These are phyloP conservation scores for Yamadazyma sp. DNA, from an alignment of 1,139 yeast genomes.

Conservation along the genomic window DNA sequence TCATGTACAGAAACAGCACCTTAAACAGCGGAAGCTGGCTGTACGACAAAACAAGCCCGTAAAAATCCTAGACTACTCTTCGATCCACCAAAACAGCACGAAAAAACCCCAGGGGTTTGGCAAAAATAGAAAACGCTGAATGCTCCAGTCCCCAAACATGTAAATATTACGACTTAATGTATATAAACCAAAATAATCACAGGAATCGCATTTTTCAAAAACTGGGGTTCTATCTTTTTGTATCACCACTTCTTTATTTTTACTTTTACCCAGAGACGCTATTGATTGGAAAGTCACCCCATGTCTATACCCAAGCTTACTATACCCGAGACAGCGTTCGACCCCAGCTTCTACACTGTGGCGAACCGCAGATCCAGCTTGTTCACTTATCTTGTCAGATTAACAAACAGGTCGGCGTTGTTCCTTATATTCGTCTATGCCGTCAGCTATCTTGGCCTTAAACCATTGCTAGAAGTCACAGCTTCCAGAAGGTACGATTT, in stretches of 20 bases:
- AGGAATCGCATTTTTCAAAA: background rate
- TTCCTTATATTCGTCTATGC: conserved; percentile 31
- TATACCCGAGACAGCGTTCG: conserved; percentile 46
- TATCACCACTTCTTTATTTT: too few species aligned
- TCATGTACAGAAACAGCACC: too few species aligned
- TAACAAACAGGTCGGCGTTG: conserved; percentile 40
- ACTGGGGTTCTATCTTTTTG: too few species aligned
- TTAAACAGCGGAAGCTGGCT: conserved; percentile 2
- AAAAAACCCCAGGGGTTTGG: too few species aligned
- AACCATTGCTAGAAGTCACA: conserved; percentile 37
- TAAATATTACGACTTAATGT: background rate
- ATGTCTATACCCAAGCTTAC: conserved; percentile 34
- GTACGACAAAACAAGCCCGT: conserved; percentile 1
- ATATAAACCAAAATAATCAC: background rate
- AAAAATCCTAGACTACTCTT: background rate
- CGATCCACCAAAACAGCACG: too few species aligned
- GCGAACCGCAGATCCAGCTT: conserved; percentile 26
- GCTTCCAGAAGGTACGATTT: conserved; percentile 33
- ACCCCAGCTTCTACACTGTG: conserved; percentile 26
- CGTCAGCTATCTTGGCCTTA: conserved; percentile 32
- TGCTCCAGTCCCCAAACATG: too few species aligned
- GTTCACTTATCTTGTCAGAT: conserved; percentile 28
- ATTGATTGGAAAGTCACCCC: too few species aligned
- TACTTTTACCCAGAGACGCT: too few species aligned
- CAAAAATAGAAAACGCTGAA: too few species aligned